A percentile compares a stretch with the other conserved stretches of the same genome.
Conservation (phyloP, 345 rosid species). For the Syzygium aromaticum region DNA sequence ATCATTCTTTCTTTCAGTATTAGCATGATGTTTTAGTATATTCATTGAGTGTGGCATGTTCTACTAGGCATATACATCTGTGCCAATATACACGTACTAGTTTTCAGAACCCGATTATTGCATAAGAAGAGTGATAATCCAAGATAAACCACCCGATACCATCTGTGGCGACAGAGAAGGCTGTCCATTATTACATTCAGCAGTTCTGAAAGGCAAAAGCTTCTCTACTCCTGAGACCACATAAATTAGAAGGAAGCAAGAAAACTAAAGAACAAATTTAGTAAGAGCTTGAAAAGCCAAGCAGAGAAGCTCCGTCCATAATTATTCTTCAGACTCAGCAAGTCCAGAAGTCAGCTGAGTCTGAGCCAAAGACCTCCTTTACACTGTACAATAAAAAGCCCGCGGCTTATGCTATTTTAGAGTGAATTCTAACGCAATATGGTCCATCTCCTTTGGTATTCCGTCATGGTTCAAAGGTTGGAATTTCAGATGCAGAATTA, state of each 20-base stretch:
- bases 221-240: not conserved
- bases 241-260: not conserved
- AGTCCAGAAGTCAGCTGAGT: not conserved
- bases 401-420: not conserved
- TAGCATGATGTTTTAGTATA: not conserved
- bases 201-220: not conserved
- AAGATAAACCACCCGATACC: not conserved
- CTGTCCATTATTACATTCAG: not conserved
- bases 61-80: not conserved
- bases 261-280: not conserved
- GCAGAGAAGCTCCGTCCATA: not conserved
- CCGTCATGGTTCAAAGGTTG: slow-evolving; percentile 49
- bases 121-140: not conserved
- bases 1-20: not conserved
- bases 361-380: not conserved
- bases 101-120: not conserved
- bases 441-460: not conserved
- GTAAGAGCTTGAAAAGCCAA: not conserved
- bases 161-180: not conserved
- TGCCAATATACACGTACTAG: not conserved
- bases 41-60: not conserved
- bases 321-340: not conserved
- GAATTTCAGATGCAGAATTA: slow-evolving; percentile 41
- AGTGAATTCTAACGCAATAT: not conserved
- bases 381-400: not conserved